phyloP scores from a whole-genome alignment of 495 filamentous ascomycete species.

The Collariella sp. region DNA sequence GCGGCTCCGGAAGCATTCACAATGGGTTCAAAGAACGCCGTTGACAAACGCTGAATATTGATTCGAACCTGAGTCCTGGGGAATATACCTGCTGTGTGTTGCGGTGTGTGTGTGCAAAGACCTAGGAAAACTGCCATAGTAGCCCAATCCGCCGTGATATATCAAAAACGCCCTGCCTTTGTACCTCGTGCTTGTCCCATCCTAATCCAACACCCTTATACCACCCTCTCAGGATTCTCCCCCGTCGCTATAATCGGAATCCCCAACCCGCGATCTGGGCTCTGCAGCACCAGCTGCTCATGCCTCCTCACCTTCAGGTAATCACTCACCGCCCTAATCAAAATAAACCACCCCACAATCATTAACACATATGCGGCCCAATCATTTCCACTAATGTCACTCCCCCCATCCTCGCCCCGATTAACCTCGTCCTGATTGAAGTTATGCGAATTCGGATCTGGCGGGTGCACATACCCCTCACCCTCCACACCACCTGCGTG shows the following conservation, averaged over 20 bases:
- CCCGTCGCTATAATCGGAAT: slow-evolving; percentile 84
- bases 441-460: slow-evolving; percentile 82
- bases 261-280: slow-evolving; percentile 79
- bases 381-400: slow-evolving; percentile 51
- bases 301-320: slow-evolving; percentile 80
- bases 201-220: slow-evolving; percentile 38
- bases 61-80: too few species aligned
- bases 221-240: slow-evolving; percentile 73
- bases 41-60: too few species aligned
- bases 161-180: background rate
- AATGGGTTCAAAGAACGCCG: too few species aligned
- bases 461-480: slow-evolving; percentile 53
- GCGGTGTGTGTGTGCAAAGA: too few species aligned
- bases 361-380: slow-evolving; percentile 91
- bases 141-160: background rate
- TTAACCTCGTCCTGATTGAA: slow-evolving; percentile 66
- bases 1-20: too few species aligned
- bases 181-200: background rate
- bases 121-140: too few species aligned
- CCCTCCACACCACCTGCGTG: slow-evolving; percentile 43
- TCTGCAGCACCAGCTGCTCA: slow-evolving; percentile 87
- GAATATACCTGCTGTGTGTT: too few species aligned
- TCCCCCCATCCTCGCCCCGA: slow-evolving; percentile 23
- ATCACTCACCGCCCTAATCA: slow-evolving; percentile 83
- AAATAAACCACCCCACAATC: slow-evolving; percentile 96